Evolutionary conservation across 148 eudicot species (phyloP).

Genomic region (Silene uniflora): DNA sequence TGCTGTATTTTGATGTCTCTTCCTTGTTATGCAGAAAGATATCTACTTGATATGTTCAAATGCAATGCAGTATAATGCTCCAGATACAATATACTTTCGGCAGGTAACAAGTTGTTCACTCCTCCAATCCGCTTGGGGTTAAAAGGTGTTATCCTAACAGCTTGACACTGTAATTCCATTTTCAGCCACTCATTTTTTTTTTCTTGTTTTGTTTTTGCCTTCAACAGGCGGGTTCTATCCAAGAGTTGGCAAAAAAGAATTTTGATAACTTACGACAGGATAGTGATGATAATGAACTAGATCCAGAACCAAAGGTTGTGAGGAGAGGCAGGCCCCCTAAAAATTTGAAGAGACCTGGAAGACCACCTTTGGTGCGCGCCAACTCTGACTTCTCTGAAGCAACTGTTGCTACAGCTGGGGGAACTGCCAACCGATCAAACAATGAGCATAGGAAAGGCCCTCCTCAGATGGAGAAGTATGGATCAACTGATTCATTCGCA

Average conservation of each 20-base stretch:
- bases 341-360: slow-evolving; percentile 52
- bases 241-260: slow-evolving; percentile 71
- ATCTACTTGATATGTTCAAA: slow-evolving; percentile 70
- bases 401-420: slow-evolving; percentile 53
- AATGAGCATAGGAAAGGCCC: slow-evolving; percentile 51
- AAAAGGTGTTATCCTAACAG: neutral
- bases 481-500: slow-evolving; percentile 36
- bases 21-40: slow-evolving; percentile 59
- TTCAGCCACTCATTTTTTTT: neutral
- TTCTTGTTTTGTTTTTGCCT: neutral
- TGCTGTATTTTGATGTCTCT: neutral
- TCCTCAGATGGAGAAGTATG: slow-evolving; percentile 30
- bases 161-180: neutral
- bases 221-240: slow-evolving; percentile 72
- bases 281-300: slow-evolving; percentile 66
- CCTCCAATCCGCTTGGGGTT: neutral
- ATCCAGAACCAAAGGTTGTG: slow-evolving; percentile 60
- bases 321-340: slow-evolving; percentile 93
- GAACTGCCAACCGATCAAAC: slow-evolving; percentile 37
- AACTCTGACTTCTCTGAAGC: slow-evolving; percentile 53
- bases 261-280: slow-evolving; percentile 74
- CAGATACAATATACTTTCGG: slow-evolving; percentile 80
- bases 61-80: slow-evolving; percentile 94
- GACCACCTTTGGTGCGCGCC: slow-evolving; percentile 57
- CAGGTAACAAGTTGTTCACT: slow-evolving; percentile 51